A percentile compares a stretch with the other conserved stretches of the same genome.
Conservation (phyloP, 2,329 filamentous ascomycete species). For the Knoxdaviesia capensis region DNA sequence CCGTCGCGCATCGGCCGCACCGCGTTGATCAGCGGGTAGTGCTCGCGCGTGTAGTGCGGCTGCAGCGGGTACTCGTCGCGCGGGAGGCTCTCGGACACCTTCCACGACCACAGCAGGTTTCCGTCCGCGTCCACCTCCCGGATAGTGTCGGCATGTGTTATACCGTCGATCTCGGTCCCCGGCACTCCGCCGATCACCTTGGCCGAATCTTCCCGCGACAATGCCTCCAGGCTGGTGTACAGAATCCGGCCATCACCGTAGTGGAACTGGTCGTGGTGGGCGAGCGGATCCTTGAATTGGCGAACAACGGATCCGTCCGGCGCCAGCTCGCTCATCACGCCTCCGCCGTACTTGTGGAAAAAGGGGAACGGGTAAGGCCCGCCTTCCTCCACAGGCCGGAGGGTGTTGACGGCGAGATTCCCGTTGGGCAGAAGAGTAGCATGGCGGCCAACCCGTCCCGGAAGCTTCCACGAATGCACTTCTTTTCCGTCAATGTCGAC, state of each 20-base stretch:
- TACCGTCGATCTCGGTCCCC: constrained; percentile 8
- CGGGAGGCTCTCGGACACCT: constrained; percentile 9
- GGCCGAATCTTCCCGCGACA: constrained; percentile 9
- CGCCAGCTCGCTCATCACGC: constrained; percentile 12
- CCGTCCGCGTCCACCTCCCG: constrained; percentile 10
- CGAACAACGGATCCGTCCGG: constrained; percentile 8
- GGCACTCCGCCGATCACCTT: constrained; percentile 11
- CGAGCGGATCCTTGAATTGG: constrained; percentile 10
- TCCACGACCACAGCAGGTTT: constrained; percentile 11
- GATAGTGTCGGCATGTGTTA: constrained; percentile 12
- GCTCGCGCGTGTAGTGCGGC: constrained; percentile 12
- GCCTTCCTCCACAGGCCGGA: constrained; percentile 6
- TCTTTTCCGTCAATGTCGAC: constrained; percentile 11
- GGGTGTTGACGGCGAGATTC: constrained; percentile 12
- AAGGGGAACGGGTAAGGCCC: constrained; percentile 10
- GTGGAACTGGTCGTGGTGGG: constrained; percentile 12
- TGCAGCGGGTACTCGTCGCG: constrained; percentile 11
- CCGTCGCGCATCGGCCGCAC: constrained; percentile 11
- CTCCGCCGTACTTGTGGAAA: constrained; percentile 13
- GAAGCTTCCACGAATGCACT: constrained; percentile 12
- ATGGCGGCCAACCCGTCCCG: constrained; percentile 10
- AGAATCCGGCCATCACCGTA: constrained; percentile 10
- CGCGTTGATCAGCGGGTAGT: constrained; percentile 13
- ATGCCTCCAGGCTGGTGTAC: constrained; percentile 10
- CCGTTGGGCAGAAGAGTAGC: constrained; percentile 10